Evolutionary conservation across 2,329 filamentous ascomycete genomes (phyloP).

Genomic region (Colletotrichum euphorbiae): DNA sequence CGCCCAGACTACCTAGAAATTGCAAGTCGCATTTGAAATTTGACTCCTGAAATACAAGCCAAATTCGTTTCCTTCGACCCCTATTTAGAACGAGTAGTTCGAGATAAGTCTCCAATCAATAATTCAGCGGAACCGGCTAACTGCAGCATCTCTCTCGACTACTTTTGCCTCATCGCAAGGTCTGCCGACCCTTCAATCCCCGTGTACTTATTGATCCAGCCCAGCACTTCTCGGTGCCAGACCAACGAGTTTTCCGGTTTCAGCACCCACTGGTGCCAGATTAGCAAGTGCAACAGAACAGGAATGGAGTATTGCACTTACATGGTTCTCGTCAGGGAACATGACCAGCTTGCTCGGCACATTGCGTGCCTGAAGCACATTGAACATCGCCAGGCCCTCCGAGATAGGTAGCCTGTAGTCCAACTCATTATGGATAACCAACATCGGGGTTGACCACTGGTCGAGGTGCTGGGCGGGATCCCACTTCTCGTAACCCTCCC

Average conservation of each 20-base stretch:
- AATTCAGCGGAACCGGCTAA: too few species aligned
- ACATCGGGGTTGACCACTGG: constrained; percentile 87
- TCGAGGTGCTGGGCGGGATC: constrained; percentile 72
- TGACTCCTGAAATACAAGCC: too few species aligned
- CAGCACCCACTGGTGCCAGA: constrained; percentile 75
- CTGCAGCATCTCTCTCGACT: background rate
- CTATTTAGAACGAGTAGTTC: too few species aligned
- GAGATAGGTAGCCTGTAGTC: constrained; percentile 90
- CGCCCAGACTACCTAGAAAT: too few species aligned
- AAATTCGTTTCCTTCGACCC: too few species aligned
- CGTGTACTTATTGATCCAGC: constrained; percentile 77
- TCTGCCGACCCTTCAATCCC: constrained; percentile 51
- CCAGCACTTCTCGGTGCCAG: constrained; percentile 89
- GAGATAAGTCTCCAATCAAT: too few species aligned
- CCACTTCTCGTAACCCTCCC: constrained; percentile 74
- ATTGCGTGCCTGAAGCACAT: constrained; percentile 80
- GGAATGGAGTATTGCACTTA: constrained; percentile 45
- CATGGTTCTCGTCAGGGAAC: constrained; percentile 80
- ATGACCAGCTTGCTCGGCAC: constrained; percentile 83
- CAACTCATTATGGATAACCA: constrained; percentile 87
- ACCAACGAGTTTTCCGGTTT: constrained; percentile 92
- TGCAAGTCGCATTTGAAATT: too few species aligned
- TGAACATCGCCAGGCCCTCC: constrained; percentile 88
- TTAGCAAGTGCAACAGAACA: constrained; percentile 40
- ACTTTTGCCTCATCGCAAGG: constrained; percentile 21